Conservation (phyloP, 371 early-diverging fungal species). For the Circinella umbellata region DNA sequence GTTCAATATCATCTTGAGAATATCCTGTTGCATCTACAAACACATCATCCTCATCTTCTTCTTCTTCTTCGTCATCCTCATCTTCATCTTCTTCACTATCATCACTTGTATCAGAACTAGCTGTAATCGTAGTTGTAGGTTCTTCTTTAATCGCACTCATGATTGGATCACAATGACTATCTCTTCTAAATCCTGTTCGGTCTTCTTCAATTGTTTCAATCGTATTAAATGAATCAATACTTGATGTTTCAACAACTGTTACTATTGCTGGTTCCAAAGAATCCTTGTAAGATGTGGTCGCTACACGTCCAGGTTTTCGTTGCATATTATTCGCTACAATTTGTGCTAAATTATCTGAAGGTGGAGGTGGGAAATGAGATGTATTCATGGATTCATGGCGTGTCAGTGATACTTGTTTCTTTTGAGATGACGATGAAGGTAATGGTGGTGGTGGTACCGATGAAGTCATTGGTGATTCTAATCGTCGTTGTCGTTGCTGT, state of each 20-base stretch:
- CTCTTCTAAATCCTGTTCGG: not conserved
- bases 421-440: not conserved
- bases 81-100: slow-evolving; percentile 20
- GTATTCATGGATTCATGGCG: not conserved
- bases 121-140: not conserved
- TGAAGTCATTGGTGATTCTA: not conserved
- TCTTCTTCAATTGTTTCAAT: not conserved
- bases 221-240: slow-evolving; percentile 7
- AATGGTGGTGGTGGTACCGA: not conserved
- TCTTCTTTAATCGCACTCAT: slow-evolving; percentile 8
- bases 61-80: slow-evolving; percentile 29
- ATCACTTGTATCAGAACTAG: slow-evolving; percentile 15
- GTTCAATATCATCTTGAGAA: slow-evolving; percentile 47
- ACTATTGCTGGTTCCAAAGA: no score
- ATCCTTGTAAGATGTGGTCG: not conserved
- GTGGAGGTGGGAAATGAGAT: not conserved
- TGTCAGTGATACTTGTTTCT: not conserved
- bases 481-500: not conserved
- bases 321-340: slow-evolving; percentile 2
- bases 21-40: slow-evolving; percentile 48
- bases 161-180: slow-evolving; percentile 5
- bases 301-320: slow-evolving; percentile 2
- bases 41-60: slow-evolving; percentile 34
- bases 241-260: not conserved
- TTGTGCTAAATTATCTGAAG: slow-evolving; percentile 7